Base-by-base conservation (phyloP, 371 early-diverging fungal genomes). In the Mortierella sp. region DNA sequence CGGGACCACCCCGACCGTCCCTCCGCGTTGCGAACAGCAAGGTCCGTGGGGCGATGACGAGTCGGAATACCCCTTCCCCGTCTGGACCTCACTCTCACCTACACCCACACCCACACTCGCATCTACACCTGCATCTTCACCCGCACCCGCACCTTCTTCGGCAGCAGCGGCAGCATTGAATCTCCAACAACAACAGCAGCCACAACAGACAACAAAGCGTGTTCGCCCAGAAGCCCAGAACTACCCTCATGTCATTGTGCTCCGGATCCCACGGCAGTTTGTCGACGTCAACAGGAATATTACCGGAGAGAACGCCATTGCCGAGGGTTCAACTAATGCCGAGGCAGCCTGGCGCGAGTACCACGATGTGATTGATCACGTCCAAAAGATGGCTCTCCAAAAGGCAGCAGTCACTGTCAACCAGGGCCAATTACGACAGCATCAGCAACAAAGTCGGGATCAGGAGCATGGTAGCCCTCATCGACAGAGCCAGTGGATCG, bases 291-390 rank as follows among this genome's bases (percentile, higher is more conserved):
- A 81, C 44, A 65, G 82, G 58, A 71, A 81, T 19, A 37, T 74
- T 16, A 31, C 55, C 2, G 77, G 71, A 22, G 77, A 81, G 22
- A 81, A 81, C 40, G 82, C 82, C 19, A 71, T 74, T 26, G 74
- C 82, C 7, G 77, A 81, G 29, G 64, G 66, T 6, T n/a, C 45
- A 31, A 71, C 71, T 1, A 41, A 37, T 7, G 50, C 77, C 7
- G 65, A 77, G 45, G 82, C 77, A 26, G 82, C 82, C 13, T 81
- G 82, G 82, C 52, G 29, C 24, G 82, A 81, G 44, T 81, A 81
- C 29, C 82, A 81, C 58, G 82, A 65, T 13, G 22, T 81, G 66
- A 77, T 81, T 34, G 77, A 77, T 34, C 82, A 81, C 31, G 70
- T 81, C 34, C 74, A 74, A 43, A 63, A 58, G 31, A 52, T 81